Evolutionary conservation across 768 basidiomycete genomes (phyloP), one percentile per base, ranked within the genome.

Genomic region (Russula virescens): DNA sequence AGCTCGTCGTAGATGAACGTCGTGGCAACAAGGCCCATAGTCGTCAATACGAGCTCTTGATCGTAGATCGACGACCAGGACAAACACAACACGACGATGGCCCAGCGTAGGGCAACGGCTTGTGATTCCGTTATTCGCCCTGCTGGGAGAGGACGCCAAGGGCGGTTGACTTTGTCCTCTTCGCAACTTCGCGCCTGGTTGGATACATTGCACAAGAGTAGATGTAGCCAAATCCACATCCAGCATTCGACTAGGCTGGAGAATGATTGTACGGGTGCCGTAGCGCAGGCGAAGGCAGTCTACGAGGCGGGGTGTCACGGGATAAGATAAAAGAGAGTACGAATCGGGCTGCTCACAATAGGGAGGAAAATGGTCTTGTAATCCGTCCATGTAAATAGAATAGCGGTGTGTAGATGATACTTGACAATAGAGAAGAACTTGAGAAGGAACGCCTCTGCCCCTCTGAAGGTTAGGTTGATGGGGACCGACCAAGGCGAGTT

Each of bases 331-430:
- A 35, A 23, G 49, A 25, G 47, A 42, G 1, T 14, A n/a, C 13
- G 34, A 50, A 55, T n/a, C 26, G 31, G 14, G 21, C 25, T 1
- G 54, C 71, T 35, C 25, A 71, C 71, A 35, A 72, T 65, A 3
- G 71, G 71, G n/a, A 72, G 52, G 11, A 72, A 55, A 13, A 72
- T 67, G 10, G 71, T 72, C 59, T 72, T 72, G 56, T 66, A 71
- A 57, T 72, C 71, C 23, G 71, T 67, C 66, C 68, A 68, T 14
- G 71, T 72, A 55, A 72, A 72, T n/a, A 72, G 61, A 28, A 72
- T 60, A 23, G 67, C 62, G 38, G 69, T 70, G 51, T 68, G 58
- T 5, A 69, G 26, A 40, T 69, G 63, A 28, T 65, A 63, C 43
- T n/a, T 28, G 19, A 50, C 61, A 10, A 57, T 28, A 52, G 68